phyloP scores from a whole-genome alignment of 345 rosid genomes.

The Syzygium aromaticum region DNA sequence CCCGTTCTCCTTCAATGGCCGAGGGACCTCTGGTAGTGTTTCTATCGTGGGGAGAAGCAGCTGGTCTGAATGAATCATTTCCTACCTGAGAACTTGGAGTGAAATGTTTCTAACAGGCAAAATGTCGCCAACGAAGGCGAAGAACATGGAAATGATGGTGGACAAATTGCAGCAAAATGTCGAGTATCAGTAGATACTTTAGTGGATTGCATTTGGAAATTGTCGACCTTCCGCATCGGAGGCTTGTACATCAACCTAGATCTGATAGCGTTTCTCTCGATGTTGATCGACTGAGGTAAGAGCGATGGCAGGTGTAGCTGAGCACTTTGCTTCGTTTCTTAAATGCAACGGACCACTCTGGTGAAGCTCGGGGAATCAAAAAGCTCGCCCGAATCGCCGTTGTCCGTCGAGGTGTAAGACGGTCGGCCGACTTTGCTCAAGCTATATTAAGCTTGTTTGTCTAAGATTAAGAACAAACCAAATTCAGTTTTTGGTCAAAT shows the following conservation, averaged over 20 bases:
- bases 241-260: background rate
- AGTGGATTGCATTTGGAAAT: background rate
- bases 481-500: background rate
- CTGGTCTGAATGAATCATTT: no score
- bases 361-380: background rate
- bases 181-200: background rate
- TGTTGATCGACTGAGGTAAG: background rate
- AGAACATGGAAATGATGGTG: no score
- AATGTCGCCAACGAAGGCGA: no score
- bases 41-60: no score
- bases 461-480: no score
- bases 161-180: background rate
- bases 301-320: background rate
- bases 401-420: background rate
- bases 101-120: no score
- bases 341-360: background rate
- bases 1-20: background rate
- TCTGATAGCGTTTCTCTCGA: background rate
- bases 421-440: background rate
- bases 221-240: background rate
- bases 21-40: background rate
- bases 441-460: no score
- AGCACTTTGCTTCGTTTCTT: background rate
- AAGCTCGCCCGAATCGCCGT: background rate
- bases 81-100: no score